Evolutionary conservation across 352 stramenopile species (phyloP).

Genomic region (Paralagenidium karlingii): DNA sequence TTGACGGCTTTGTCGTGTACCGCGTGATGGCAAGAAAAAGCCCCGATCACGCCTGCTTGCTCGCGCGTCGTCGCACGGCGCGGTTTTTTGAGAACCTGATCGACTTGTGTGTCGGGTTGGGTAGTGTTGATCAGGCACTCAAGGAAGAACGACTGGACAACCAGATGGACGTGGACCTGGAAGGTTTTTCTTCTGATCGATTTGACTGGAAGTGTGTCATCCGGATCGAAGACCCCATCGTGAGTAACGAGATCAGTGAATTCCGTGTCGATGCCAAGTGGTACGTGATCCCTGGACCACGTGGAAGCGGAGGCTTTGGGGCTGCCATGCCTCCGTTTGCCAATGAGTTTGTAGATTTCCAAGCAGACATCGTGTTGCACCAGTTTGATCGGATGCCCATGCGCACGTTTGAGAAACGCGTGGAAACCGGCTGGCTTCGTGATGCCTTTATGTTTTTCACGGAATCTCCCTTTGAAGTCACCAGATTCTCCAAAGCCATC

Average conservation of each 20-base stretch:
- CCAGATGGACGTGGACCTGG: too few species aligned
- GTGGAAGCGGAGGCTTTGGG: too few species aligned
- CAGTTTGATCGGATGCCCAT: conserved; percentile 32
- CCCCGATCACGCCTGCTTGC: too few species aligned
- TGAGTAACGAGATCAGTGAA: neutral
- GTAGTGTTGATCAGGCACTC: too few species aligned
- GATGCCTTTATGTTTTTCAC: conserved; percentile 39
- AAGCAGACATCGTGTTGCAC: conserved; percentile 13
- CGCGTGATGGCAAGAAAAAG: too few species aligned
- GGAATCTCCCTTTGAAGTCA: conserved; percentile 51
- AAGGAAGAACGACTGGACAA: too few species aligned
- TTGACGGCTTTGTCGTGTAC: conserved; percentile 30
- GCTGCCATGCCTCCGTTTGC: neutral
- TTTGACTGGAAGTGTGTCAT: too few species aligned
- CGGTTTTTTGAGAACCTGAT: too few species aligned
- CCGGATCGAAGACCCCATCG: neutral
- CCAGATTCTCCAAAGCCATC: conserved; percentile 56
- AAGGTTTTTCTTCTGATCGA: too few species aligned
- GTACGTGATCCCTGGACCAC: neutral
- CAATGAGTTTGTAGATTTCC: neutral
- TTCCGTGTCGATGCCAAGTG: conserved; percentile 13
- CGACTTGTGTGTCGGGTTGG: too few species aligned
- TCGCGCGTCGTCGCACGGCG: too few species aligned
- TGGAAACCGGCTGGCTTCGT: conserved; percentile 25
- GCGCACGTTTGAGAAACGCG: conserved; percentile 21